Base-by-base conservation (phyloP, 1,284 basidiomycete genomes). In the Exobasidium rhododendri region DNA sequence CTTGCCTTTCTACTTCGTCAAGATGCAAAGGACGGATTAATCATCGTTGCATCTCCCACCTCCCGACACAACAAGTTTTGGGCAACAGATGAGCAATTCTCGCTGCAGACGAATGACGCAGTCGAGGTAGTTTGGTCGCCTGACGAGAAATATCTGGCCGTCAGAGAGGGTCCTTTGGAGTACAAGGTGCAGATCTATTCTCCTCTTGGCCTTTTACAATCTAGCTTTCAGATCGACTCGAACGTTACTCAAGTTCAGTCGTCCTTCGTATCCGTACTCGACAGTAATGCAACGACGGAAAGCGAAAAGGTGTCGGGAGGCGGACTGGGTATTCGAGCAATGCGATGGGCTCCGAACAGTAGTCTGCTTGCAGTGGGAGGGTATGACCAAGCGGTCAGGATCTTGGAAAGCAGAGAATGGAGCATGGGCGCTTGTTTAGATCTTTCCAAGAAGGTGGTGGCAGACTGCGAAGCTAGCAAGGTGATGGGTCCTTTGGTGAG, bases 101-200 rank as follows among this genome's bases (percentile, higher is more conserved):
- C 26, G 22, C n/a, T 29, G 3, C 22, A 35, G n/a, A 55, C 40
- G 13, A 55, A 29, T 26, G 52, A 55, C 40, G 20, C 52, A 30
- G 20, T 4, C 26, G 52, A 29, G 14, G 22, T 55, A 35, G n/a
- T 3, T n/a, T 55, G 52, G 52, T 55, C 52, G 24, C 52, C 52
- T 3, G 26, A 55, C 35, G 52, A 44, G 22, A 20, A 29, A 11
- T 44, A 40, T 26, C 24, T 55, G 29, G 52, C 52, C n/a, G 52
- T 55, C 28, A 17, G 52, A 14, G 52, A 55, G n/a, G 32, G 40
- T n/a, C n/a, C 28, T 6, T 26, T 55, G 29, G 52, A 55, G 29
- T 55, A 40, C 52, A 55, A 44, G 17, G 22, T 55, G 28, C 52
- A 55, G 17, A 44, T 55, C 14, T 55, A 26, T 32, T 40, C 52